Evolutionary conservation across 176 grass and related monocot species (phyloP).

Genomic region (Musa beccarii): DNA sequence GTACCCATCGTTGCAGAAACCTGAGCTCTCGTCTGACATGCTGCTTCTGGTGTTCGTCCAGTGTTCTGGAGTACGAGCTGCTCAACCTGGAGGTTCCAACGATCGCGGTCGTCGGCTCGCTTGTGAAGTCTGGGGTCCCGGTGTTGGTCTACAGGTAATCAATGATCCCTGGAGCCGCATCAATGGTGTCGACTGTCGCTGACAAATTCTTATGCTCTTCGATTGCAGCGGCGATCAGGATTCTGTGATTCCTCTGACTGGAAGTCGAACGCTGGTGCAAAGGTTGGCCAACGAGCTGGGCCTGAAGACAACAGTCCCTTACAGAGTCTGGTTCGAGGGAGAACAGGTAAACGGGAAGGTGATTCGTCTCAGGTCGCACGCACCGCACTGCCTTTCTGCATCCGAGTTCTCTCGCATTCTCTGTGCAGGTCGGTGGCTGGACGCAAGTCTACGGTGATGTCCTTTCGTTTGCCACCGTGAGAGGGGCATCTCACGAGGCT

Average conservation of each 20-base stretch:
- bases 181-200: neutral
- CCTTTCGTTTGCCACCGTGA: slow-evolving; percentile 83
- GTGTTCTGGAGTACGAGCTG: slow-evolving; percentile 76
- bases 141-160: slow-evolving; percentile 87
- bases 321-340: slow-evolving; percentile 84
- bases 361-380: no score
- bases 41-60: slow-evolving; percentile 11
- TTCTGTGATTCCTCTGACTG: slow-evolving; percentile 81
- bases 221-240: slow-evolving; percentile 80
- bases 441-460: slow-evolving; percentile 69
- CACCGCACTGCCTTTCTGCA: no score
- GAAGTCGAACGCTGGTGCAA: slow-evolving; percentile 74
- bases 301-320: slow-evolving; percentile 54
- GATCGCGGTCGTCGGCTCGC: slow-evolving; percentile 55
- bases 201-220: neutral
- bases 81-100: slow-evolving; percentile 82
- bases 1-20: neutral
- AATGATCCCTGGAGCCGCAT: neutral
- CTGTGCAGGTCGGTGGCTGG: slow-evolving; percentile 81
- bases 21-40: neutral
- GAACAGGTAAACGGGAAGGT: slow-evolving; percentile 42
- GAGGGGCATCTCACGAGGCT: slow-evolving; percentile 88
- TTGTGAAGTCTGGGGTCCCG: slow-evolving; percentile 57
- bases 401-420: neutral
- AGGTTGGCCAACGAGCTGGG: slow-evolving; percentile 56